Evolutionary conservation across 495 filamentous ascomycete genomes (phyloP).

Genomic region (Hyaloscypha hepaticicola): DNA sequence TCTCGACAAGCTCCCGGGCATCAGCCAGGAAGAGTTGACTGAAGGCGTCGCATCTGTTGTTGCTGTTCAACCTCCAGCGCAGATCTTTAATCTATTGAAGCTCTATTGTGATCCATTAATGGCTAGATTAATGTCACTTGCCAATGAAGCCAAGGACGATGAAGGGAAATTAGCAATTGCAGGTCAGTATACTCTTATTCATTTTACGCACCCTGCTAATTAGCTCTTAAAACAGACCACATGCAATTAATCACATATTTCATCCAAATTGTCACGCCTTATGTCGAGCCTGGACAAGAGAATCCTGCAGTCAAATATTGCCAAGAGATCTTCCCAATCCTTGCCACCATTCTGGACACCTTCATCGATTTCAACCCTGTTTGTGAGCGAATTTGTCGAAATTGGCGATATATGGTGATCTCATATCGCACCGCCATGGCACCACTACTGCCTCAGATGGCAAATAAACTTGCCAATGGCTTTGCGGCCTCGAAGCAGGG

Average conservation of each 20-base stretch:
- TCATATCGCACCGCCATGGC: slow-evolving; percentile 89
- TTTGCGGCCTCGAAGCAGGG: slow-evolving; percentile 87
- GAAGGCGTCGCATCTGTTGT: slow-evolving; percentile 92
- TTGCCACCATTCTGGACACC: slow-evolving; percentile 79
- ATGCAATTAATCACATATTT: slow-evolving; percentile 91
- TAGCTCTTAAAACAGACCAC: slow-evolving; percentile 58
- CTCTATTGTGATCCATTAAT: slow-evolving; percentile 94
- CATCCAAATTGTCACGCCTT: slow-evolving; percentile 73
- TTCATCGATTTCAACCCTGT: slow-evolving; percentile 85
- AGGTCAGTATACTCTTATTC: slow-evolving; percentile 46
- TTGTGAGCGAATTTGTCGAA: slow-evolving; percentile 88
- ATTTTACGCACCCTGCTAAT: slow-evolving; percentile 14
- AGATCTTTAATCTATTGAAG: slow-evolving; percentile 81
- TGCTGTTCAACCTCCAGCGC: slow-evolving; percentile 74
- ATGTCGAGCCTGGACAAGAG: slow-evolving; percentile 65
- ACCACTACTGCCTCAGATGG: slow-evolving; percentile 79
- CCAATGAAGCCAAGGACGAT: slow-evolving; percentile 79
- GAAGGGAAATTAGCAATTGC: slow-evolving; percentile 78
- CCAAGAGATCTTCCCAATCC: slow-evolving; percentile 83
- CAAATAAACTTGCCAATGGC: slow-evolving; percentile 79
- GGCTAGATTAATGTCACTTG: slow-evolving; percentile 78
- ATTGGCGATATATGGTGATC: slow-evolving; percentile 94
- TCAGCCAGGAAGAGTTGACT: slow-evolving; percentile 92
- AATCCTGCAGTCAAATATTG: slow-evolving; percentile 97
- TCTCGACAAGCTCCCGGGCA: slow-evolving; percentile 75